Evolutionary conservation across 495 filamentous ascomycete species (phyloP), one percentile per base, ranked within the genome.

Genomic region (Xylaria nigripes): DNA sequence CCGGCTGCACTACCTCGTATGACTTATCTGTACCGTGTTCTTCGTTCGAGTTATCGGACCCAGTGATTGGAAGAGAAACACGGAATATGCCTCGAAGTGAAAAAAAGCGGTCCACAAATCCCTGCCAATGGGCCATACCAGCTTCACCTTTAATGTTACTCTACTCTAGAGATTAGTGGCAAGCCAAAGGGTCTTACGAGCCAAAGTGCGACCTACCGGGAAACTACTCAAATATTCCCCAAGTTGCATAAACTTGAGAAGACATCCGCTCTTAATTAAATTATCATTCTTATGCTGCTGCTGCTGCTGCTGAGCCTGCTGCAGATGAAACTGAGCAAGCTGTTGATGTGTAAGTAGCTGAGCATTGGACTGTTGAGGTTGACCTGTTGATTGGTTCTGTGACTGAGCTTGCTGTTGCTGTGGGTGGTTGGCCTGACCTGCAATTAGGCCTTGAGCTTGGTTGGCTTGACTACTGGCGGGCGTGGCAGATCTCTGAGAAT

Each of bases 21-120:
- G 85, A 80, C 67, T 93, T 95, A 29, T 70, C 71, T 12, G 68
- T 63, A 19, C 72, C 70, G 16, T 75, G 69, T 24, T 78, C 73
- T 13, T 67, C 61, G 40, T 47, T 64, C 13, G 56, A 21, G 4
- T 52, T 32, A 0, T 74, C 70, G 34, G 57, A 59, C n/a, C 59
- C 61, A 27, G 55, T 52, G 40, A 70, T 60, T 29, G 67, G 69
- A n/a, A 88, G 72, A 18, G 79, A 75, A 55, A 86, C 78, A 50
- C 84, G 82, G 59, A 89, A 81, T 19, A 84, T 79, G 29, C 87
- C 87, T 6, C 76, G 77, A 0, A 76, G 76, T 0, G 88, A 82
- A 69, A 91, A 95, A 71, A 88, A 91, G 36, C 71, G 76, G 22
- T 83, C 79, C 13, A 92, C 87, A 59, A 94, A 90, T 10, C 59